phyloP scores from a whole-genome alignment of 345 rosid species.

The Syzygium jambos region DNA sequence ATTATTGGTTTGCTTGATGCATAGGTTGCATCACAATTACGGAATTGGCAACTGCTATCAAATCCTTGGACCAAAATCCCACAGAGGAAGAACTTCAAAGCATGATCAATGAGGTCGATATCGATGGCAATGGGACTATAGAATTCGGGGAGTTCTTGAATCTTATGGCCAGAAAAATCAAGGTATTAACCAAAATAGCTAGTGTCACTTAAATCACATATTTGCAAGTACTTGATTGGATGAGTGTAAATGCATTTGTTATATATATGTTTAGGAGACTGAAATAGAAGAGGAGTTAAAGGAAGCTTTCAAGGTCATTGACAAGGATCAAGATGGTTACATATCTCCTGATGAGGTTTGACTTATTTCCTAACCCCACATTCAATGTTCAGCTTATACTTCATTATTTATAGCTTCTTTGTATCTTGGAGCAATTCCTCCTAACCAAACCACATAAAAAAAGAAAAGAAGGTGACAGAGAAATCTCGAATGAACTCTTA shows the following conservation, averaged over 20 bases:
- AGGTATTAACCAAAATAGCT: slow-evolving; percentile 16
- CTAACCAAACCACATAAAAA: not conserved
- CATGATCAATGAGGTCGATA: slow-evolving; percentile 60
- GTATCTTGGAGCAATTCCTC: not conserved
- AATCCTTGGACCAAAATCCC: slow-evolving; percentile 41
- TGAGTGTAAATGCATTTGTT: not conserved
- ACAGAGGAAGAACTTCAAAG: slow-evolving; percentile 53
- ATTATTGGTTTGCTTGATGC: not conserved
- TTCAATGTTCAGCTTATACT: not conserved
- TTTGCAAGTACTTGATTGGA: not conserved
- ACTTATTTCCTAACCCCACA: not conserved
- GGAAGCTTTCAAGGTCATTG: slow-evolving; percentile 64
- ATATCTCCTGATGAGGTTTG: slow-evolving; percentile 56
- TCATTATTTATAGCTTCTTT: not conserved
- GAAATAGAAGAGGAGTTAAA: slow-evolving; percentile 46
- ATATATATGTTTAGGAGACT: slow-evolving; percentile 24
- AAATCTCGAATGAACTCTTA: not conserved
- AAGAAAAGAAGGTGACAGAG: not conserved
- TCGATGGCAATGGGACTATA: slow-evolving; percentile 47
- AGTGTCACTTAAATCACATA: not conserved
- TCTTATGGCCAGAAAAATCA: slow-evolving; percentile 60
- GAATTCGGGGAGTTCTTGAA: slow-evolving; percentile 64
- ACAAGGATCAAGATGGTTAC: slow-evolving; percentile 61
- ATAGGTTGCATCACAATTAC: slow-evolving; percentile 54
- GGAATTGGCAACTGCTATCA: slow-evolving; percentile 45